Evolutionary conservation across 371 early-diverging fungal genomes (phyloP), one percentile per base, ranked within the genome.

Genomic region (Massospora cicadina): DNA sequence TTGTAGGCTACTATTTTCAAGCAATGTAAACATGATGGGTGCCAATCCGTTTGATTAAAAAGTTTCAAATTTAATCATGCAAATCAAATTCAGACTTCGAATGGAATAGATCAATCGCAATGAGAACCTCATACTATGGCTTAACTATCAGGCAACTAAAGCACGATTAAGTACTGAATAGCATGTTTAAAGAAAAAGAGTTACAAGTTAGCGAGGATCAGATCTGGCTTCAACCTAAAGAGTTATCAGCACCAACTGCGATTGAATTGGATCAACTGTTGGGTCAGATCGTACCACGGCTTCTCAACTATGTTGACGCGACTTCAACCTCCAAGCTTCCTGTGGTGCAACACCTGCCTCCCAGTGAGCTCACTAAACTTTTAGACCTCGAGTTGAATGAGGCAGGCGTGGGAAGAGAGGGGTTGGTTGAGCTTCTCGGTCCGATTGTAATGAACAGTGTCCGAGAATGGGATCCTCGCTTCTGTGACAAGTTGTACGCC

Each of bases 401-500:
- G 13, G 31, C 17, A 10, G 21, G 28, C 17, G 2, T 28, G 32
- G 23, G 28, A 12, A 21, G 7, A 24, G 21, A 24, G 12, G 60
- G 31, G 30, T 23, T 60, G 13, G 25, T 21, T 30, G 21, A 25
- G 7, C 7, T 31, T 12, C 25, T 62, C 21, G 62, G 24, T 2
- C 31, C 17, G 12, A 13, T 62, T 43, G 31, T 62, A 17, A 33
- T 33, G 43, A n/a, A 77, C 68, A 83, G 80, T 68, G 81, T 83
- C 60, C 78, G 82, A 68, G 71, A 79, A n/a, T 86, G 85, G 82
- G 83, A 85, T 71, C 84, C 86, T 10, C 70, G 84, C 23, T 92
- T 91, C 67, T 75, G 91, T 77, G 90, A 90, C 71, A 92, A 91
- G 67, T 74, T 92, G 5, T 92, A 90, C 67, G 81, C 93, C 7